phyloP scores from a whole-genome alignment of 805 yeast genomes.

The Helenozyma baotianmanensis region DNA sequence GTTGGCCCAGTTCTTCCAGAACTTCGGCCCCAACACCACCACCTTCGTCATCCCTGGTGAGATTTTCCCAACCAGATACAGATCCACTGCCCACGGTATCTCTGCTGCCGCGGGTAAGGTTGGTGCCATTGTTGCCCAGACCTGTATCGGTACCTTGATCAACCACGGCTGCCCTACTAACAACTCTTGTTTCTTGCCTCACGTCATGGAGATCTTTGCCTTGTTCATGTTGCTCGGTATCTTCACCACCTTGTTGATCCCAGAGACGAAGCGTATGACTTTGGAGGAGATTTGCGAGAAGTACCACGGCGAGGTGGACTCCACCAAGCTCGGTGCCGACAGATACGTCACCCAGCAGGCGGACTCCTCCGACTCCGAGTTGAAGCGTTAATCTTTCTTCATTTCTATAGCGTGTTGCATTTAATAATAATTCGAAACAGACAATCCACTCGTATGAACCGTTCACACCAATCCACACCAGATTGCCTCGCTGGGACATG shows the following conservation, averaged over 20 bases:
- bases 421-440: too few relatives aligned
- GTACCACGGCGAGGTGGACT: conserved; percentile 72
- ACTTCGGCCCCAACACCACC: conserved; percentile 91
- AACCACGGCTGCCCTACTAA: conserved; percentile 70
- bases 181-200: conserved; percentile 73
- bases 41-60: conserved; percentile 92
- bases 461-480: too few relatives aligned
- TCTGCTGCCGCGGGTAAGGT: conserved; percentile 90
- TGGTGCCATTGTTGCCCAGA: conserved; percentile 91
- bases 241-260: conserved; percentile 60
- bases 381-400: conserved; percentile 19
- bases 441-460: too few relatives aligned
- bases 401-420: not conserved
- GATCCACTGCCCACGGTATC: conserved; percentile 93
- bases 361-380: conserved; percentile 35
- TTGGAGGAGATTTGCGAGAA: conserved; percentile 78
- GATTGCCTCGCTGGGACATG: too few relatives aligned
- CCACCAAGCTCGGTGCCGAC: conserved; percentile 37
- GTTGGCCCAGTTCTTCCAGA: conserved; percentile 80
- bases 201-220: conserved; percentile 91
- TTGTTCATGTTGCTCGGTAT: conserved; percentile 84
- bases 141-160: conserved; percentile 78
- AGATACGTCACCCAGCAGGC: conserved; percentile 31
- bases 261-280: conserved; percentile 90
- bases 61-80: conserved; percentile 88